phyloP scores from a whole-genome alignment of 225 moss, liverwort and hornwort species.

The Antitrichia curtipendula region DNA sequence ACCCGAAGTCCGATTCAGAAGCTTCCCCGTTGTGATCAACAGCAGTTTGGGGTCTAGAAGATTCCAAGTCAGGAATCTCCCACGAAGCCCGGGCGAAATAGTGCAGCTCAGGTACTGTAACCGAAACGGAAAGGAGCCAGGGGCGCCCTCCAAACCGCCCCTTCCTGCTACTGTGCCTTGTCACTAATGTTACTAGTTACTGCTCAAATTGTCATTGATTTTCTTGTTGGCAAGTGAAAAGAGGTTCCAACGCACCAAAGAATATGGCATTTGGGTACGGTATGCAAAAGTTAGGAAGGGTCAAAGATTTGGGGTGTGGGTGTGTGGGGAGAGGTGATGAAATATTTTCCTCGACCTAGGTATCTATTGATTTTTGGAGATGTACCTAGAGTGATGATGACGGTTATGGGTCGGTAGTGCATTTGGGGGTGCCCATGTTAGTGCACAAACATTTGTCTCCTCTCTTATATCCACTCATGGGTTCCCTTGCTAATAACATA shows the following conservation, averaged over 20 bases:
- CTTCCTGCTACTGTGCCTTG: too few species aligned
- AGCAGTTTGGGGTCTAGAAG: too few species aligned
- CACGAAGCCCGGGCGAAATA: too few species aligned
- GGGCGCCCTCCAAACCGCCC: too few species aligned
- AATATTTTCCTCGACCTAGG: accelerated
- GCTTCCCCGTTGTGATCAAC: neutral
- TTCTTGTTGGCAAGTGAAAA: too few species aligned
- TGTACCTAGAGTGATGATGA: neutral
- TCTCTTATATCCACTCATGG: neutral
- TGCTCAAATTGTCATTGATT: too few species aligned
- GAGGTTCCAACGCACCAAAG: neutral
- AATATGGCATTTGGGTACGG: accelerated
- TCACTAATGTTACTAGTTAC: too few species aligned
- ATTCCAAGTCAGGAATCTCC: neutral
- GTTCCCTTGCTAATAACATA: neutral
- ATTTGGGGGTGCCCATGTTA: accelerated
- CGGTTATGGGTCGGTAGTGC: accelerated
- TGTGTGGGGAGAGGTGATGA: accelerated
- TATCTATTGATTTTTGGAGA: neutral
- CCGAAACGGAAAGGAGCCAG: too few species aligned
- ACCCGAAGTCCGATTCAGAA: neutral
- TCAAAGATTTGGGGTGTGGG: too few species aligned
- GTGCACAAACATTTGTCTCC: accelerated
- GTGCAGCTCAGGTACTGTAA: too few species aligned
- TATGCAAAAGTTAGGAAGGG: neutral